Percentiles rank a stretch among this genome's conserved stretches.
These are phyloP conservation scores for Farysia itapuensis DNA, from an alignment of 1,284 basidiomycete genomes.

Conservation along the genomic window DNA sequence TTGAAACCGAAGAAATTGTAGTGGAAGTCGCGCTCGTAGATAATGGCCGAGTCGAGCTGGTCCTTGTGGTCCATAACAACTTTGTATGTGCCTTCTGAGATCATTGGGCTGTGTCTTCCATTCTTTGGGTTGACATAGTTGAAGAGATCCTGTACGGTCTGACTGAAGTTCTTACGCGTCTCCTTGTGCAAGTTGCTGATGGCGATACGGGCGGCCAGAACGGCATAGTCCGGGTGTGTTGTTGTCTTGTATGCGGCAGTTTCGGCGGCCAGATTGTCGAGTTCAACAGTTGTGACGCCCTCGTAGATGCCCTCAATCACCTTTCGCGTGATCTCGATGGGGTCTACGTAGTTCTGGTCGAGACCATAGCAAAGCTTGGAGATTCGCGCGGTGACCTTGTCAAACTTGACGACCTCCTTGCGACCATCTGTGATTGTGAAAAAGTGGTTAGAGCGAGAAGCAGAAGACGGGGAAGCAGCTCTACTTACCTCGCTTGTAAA, in stretches of 20 bases:
- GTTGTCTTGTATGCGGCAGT: conserved; percentile 97
- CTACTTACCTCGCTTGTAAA: conserved; percentile 57
- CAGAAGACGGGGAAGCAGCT: not conserved
- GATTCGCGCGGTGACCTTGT: conserved; percentile 69
- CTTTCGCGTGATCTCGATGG: conserved; percentile 71
- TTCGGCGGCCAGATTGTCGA: conserved; percentile 78
- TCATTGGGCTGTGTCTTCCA: conserved; percentile 77
- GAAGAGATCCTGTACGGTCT: conserved; percentile 87
- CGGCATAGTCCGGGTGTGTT: conserved; percentile 90
- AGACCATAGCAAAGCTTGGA: conserved; percentile 96
- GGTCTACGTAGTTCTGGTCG: conserved; percentile 87
- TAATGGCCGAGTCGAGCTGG: conserved; percentile 86
- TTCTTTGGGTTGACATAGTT: conserved; percentile 98
- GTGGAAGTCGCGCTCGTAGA: conserved; percentile 96
- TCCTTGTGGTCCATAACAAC: conserved; percentile 81
- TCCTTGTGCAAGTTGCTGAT: conserved; percentile 99
- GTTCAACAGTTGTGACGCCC: conserved; percentile 94
- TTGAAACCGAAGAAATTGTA: conserved; percentile 93
- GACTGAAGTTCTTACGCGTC: conserved; percentile 94
- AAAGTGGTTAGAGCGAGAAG: not conserved
- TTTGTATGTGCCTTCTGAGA: conserved; percentile 83
- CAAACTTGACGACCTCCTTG: conserved; percentile 58
- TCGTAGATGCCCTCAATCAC: conserved; percentile 94
- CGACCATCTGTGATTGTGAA: conserved; percentile 55
- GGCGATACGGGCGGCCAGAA: conserved; percentile 95